Percentiles rank a stretch among this genome's conserved stretches.
Conservation (phyloP, 371 early-diverging fungal species). For the Mycotypha africana region DNA sequence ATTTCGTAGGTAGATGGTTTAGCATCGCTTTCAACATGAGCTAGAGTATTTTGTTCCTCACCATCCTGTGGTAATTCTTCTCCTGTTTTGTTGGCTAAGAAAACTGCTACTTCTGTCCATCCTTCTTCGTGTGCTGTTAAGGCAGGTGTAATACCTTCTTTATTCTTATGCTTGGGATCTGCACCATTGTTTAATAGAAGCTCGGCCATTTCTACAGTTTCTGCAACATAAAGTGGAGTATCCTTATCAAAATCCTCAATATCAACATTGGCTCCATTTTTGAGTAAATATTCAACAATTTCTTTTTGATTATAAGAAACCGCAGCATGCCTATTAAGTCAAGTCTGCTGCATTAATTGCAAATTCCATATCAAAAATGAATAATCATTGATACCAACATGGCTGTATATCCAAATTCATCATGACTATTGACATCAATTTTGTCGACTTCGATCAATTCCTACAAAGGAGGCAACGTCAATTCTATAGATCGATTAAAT, state of each 20-base stretch:
- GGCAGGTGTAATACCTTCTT: conserved; percentile 53
- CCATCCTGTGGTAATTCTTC: conserved; percentile 19
- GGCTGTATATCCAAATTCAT: conserved; percentile 67
- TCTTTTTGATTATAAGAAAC: conserved; percentile 61
- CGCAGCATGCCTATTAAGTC: conserved; percentile 51
- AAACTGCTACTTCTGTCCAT: conserved; percentile 34
- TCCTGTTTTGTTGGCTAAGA: conserved; percentile 25
- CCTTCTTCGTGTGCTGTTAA: conserved; percentile 34
- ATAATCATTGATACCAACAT: conserved; percentile 35
- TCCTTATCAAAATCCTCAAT: conserved; percentile 78
- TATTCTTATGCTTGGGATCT: conserved; percentile 56
- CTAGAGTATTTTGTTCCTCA: conserved; percentile 11
- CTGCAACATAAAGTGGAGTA: conserved; percentile 82
- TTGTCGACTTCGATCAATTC: conserved; percentile 43
- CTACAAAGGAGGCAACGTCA: conserved; percentile 8
- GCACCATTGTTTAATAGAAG: conserved; percentile 71
- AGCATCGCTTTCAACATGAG: conserved; percentile 6
- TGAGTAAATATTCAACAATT: conserved; percentile 48
- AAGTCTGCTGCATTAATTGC: too few relatives aligned
- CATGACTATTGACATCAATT: conserved; percentile 52
- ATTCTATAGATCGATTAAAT: too few relatives aligned
- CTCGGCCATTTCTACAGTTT: conserved; percentile 67
- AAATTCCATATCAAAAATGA: not conserved
- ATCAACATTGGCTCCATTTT: conserved; percentile 56
- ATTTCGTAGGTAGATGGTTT: not conserved